These are phyloP conservation scores for Moringa oleifera DNA, from an alignment of 345 rosid species.

Conservation along the genomic window DNA sequence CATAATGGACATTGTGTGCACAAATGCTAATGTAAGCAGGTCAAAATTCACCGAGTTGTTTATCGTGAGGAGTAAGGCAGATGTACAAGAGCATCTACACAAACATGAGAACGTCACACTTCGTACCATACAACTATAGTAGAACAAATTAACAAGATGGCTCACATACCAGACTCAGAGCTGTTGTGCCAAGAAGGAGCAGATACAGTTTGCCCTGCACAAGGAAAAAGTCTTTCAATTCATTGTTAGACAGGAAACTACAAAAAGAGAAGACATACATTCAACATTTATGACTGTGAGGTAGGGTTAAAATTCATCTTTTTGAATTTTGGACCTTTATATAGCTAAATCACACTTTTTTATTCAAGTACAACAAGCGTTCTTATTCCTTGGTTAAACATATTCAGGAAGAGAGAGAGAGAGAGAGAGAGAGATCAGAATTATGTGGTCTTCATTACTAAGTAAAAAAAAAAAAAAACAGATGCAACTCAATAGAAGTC, in stretches of 20 bases:
- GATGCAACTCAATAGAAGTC: background rate
- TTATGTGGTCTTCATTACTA: background rate
- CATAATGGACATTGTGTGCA: background rate
- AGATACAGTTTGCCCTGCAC: slow-evolving; percentile 80
- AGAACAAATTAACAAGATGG: slow-evolving; percentile 2
- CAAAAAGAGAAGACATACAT: background rate
- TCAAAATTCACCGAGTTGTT: background rate
- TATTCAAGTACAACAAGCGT: background rate
- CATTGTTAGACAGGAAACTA: background rate
- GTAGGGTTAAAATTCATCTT: too few relatives aligned
- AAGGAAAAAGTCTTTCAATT: background rate
- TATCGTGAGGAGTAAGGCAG: background rate
- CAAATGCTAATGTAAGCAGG: background rate
- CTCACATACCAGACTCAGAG: slow-evolving; percentile 52
- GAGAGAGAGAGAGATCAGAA: background rate
- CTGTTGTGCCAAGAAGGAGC: slow-evolving; percentile 94
- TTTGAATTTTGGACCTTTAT: too few relatives aligned
- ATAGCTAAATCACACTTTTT: background rate
- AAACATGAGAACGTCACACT: background rate
- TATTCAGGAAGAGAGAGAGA: background rate
- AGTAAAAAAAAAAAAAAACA: too few relatives aligned
- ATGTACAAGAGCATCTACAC: background rate
- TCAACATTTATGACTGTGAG: background rate
- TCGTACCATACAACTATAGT: background rate
- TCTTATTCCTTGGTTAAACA: background rate